Evolutionary conservation across 306 rosid genomes (phyloP), one percentile per base, ranked within the genome.

Genomic region (peach (Prunus persica)): DNA sequence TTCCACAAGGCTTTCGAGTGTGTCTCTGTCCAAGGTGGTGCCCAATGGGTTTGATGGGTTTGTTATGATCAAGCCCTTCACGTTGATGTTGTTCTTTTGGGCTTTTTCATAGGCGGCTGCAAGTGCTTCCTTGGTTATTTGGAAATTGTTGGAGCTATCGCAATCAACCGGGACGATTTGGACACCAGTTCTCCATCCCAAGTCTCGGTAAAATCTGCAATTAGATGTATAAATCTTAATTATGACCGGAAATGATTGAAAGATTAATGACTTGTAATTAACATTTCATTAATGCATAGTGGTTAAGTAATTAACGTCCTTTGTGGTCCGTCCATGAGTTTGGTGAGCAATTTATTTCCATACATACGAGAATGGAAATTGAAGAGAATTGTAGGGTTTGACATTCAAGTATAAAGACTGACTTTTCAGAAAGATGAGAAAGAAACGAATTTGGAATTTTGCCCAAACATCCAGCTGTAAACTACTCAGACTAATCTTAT

Each of bases 11-110:
- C 76, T 89, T 77, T 68, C 87, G 19, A 95, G 70, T 41, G 97
- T 85, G 51, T 79, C 88, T 50, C 77, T 84, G 77, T 90, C 95
- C 5, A 89, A 8, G 47, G 84, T 87, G 1, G 91, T 92, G 19
- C 98, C 98, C 11, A 94, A 67, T 5, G 98, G 98, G 75, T 94
- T 92, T 43, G 98, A 94, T 1, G 98, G 98, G 83, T 90, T 94
- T 58, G 98, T 88, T 68, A 94, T 69, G 84, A 94, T 69, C 77
- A 94, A 27, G 7, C 98, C 98, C 74, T 85, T 94, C 2, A 94
- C 80, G 0, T 90, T 94, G 70, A 92, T 89, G 57, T 84, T 83
- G 65, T 78, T 55, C 8, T 85, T 82, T 80, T 57, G 49, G 15
- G 98, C 97, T 24, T 89, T 88, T 6, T 84, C 70, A 43, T 92